phyloP scores from a whole-genome alignment of 345 rosid species.

The Dipteronia sinensis region DNA sequence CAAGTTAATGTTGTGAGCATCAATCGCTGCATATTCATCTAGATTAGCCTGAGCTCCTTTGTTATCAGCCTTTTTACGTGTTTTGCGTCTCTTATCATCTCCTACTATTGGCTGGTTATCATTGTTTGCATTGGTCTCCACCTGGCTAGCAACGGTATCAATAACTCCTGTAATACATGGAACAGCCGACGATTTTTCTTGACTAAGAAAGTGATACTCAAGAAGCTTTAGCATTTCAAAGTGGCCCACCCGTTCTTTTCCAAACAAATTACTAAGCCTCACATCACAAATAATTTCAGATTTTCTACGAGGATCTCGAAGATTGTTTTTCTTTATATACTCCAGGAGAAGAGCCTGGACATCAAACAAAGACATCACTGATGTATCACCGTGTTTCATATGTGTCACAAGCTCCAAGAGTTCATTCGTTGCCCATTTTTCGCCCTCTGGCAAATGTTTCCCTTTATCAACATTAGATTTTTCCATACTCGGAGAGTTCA shows the following conservation, averaged over 20 bases:
- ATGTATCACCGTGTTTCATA: slow-evolving; percentile 73
- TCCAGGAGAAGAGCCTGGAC: slow-evolving; percentile 79
- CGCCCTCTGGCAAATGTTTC: slow-evolving; percentile 32
- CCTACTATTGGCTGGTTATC: slow-evolving; percentile 28
- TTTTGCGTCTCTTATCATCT: slow-evolving; percentile 55
- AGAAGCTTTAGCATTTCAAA: slow-evolving; percentile 93
- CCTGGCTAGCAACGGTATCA: slow-evolving; percentile 38
- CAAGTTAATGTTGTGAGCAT: slow-evolving; percentile 78
- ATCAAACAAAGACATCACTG: slow-evolving; percentile 59
- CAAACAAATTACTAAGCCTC: slow-evolving; percentile 72
- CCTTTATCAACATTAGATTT: slow-evolving; percentile 29
- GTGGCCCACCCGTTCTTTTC: slow-evolving; percentile 66
- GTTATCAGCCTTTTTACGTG: slow-evolving; percentile 53
- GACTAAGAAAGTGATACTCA: slow-evolving; percentile 65
- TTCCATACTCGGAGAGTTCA: slow-evolving; percentile 24
- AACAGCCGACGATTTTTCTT: slow-evolving; percentile 43
- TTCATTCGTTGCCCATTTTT: slow-evolving; percentile 83
- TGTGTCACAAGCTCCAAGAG: slow-evolving; percentile 79
- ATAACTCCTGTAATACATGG: slow-evolving; percentile 32
- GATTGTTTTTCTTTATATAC: slow-evolving; percentile 62
- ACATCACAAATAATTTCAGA: slow-evolving; percentile 73
- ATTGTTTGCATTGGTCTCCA: slow-evolving; percentile 35
- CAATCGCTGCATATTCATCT: slow-evolving; percentile 80
- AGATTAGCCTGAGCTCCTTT: slow-evolving; percentile 39
- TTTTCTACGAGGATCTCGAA: slow-evolving; percentile 73